These are phyloP conservation scores for Selaginella moellendorffii DNA, from an alignment of 75 land plant genomes.

Conservation along the genomic window DNA sequence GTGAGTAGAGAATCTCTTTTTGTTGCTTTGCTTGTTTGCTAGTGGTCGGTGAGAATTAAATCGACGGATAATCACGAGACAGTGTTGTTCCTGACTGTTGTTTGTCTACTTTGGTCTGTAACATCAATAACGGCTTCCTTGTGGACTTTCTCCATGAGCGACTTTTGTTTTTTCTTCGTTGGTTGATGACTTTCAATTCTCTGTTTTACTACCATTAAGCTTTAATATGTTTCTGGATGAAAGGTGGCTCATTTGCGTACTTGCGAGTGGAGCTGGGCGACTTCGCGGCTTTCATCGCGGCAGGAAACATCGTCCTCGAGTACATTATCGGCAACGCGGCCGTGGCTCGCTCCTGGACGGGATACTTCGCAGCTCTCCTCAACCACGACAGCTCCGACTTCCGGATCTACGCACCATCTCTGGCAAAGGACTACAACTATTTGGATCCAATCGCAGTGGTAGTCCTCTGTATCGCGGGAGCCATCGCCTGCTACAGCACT, in stretches of 20 bases:
- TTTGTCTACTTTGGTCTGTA: too few species aligned
- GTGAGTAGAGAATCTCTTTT: too few species aligned
- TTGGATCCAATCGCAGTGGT: slow-evolving; percentile 58
- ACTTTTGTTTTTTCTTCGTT: too few species aligned
- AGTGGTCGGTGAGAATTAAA: too few species aligned
- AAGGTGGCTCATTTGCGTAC: slow-evolving; percentile 76
- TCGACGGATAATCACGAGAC: too few species aligned
- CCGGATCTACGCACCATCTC: slow-evolving; percentile 26
- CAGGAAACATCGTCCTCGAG: slow-evolving; percentile 67
- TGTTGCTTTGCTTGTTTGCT: too few species aligned
- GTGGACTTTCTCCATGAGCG: too few species aligned
- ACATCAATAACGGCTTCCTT: too few species aligned
- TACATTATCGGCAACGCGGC: slow-evolving; percentile 50
- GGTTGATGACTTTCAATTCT: too few species aligned
- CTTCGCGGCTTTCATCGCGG: slow-evolving; percentile 68
- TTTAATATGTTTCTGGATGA: slow-evolving; percentile 80
- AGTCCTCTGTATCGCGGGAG: slow-evolving; percentile 25
- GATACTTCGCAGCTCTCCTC: slow-evolving; percentile 60
- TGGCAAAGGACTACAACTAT: neutral
- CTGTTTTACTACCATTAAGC: too few species aligned
- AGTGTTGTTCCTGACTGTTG: too few species aligned
- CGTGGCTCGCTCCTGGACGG: slow-evolving; percentile 62
- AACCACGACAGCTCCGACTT: slow-evolving; percentile 25
- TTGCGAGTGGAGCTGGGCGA: slow-evolving; percentile 66
- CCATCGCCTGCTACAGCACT: slow-evolving; percentile 37